Base-by-base conservation (phyloP, 1,284 basidiomycete genomes). In the Gymnopus androsaceus region DNA sequence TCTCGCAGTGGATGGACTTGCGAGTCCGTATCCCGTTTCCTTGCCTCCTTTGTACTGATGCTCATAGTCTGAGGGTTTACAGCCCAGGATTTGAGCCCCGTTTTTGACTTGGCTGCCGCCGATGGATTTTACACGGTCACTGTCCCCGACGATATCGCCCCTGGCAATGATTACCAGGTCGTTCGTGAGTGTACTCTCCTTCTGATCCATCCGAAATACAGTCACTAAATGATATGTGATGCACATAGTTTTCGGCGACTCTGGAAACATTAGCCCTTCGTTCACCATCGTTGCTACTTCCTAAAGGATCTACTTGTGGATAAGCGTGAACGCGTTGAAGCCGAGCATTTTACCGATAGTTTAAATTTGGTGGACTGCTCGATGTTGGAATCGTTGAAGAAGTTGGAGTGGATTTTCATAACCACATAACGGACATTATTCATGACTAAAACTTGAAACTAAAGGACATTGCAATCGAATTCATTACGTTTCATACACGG, bases 221-320 rank as follows among this genome's bases (percentile, higher is more conserved):
- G 25, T 19, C 36, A 4, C 41, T 31, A 19, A 21, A 3, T 21
- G 34, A 12, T 45, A 7, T 17, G 9, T 17, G 14, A 12, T 34
- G 11, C 38, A 15, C 41, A 15, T 28, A 58, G 57, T 55, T 15
- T 59, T n/a, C 38, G 61, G 65, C 57, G 31, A 62, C 63, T 69
- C 69, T 64, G 72, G 72, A 56, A 74, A 62, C 54, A 34, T 47
- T 25, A 34, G 54, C 63, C 51, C 47, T 9, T 31, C 42, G 1
- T 57, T 55, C 17, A 27, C 23, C 65, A 72, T 58, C 23, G 37
- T 31, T 8, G 42, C 37, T 34, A 23, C 31, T 19, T 31, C 40
- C 12, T n/a, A 9, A n/a, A n/a, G n/a, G n/a, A n/a, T n/a, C n/a
- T n/a, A n/a, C n/a, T n/a, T n/a, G n/a, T n/a, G n/a, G n/a, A n/a